Conservation (phyloP, 1,284 basidiomycete species). For the Trametes versicolor region DNA sequence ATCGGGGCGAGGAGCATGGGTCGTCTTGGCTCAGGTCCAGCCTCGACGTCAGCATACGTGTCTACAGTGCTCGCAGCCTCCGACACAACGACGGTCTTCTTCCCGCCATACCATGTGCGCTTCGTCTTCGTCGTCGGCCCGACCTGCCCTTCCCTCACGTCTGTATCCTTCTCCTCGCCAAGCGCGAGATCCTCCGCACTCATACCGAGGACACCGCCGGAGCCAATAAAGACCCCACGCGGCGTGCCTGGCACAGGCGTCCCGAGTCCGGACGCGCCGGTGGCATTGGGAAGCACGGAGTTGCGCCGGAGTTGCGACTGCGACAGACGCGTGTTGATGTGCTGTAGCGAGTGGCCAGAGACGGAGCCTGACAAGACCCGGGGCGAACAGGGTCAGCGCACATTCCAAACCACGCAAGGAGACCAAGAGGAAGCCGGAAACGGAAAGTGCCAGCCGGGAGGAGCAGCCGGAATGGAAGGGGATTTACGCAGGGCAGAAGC, state of each 20-base stretch:
- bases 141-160: constrained; percentile 33
- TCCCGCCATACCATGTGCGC: constrained; percentile 49
- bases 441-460: not conserved
- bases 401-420: not conserved
- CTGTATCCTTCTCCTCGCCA: constrained; percentile 47
- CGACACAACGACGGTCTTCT: constrained; percentile 43
- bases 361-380: constrained; percentile 37
- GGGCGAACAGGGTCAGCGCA: constrained; percentile 7
- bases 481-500: constrained; percentile 22
- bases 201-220: constrained; percentile 34
- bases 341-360: constrained; percentile 44
- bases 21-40: constrained; percentile 46
- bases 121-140: constrained; percentile 40
- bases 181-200: constrained; percentile 39
- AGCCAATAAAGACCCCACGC: constrained; percentile 38
- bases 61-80: constrained; percentile 34
- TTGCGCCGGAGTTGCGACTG: constrained; percentile 30
- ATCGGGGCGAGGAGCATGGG: constrained; percentile 55
- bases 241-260: constrained; percentile 41
- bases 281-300: constrained; percentile 29
- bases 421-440: not conserved
- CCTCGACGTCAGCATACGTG: constrained; percentile 41
- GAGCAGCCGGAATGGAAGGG: constrained; percentile 15
- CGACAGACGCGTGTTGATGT: constrained; percentile 40
- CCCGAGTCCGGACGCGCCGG: constrained; percentile 27